phyloP scores from a whole-genome alignment of 345 rosid genomes.

The Gossypium raimondii region DNA sequence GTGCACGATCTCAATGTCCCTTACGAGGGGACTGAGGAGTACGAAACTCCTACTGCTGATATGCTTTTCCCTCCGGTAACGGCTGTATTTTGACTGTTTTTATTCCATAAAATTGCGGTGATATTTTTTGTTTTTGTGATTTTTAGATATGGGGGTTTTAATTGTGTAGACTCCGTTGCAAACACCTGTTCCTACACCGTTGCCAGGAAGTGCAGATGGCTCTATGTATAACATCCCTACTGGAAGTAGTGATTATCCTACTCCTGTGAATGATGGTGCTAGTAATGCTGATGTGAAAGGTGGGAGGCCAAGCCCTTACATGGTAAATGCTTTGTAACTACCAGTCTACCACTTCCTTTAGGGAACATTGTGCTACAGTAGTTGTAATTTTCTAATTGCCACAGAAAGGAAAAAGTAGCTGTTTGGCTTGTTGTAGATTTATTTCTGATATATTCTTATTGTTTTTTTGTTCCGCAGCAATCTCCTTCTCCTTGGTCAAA shows the following conservation, averaged over 20 bases:
- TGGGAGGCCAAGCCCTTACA: slow-evolving; percentile 77
- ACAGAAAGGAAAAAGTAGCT: neutral
- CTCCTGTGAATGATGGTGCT: slow-evolving; percentile 65
- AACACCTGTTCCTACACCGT: slow-evolving; percentile 76
- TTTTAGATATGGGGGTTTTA: slow-evolving; percentile 17
- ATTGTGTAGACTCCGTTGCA: slow-evolving; percentile 76
- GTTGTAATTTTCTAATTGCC: neutral
- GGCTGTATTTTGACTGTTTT: slow-evolving; percentile 8
- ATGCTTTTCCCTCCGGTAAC: slow-evolving; percentile 88
- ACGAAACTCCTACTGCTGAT: slow-evolving; percentile 96
- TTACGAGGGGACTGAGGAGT: slow-evolving; percentile 88
- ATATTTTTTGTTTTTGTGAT: slow-evolving; percentile 11
- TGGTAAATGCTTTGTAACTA: slow-evolving; percentile 40
- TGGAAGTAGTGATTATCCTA: slow-evolving; percentile 78
- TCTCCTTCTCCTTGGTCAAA: slow-evolving; percentile 88
- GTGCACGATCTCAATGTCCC: slow-evolving; percentile 97
- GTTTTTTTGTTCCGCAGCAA: slow-evolving; percentile 43
- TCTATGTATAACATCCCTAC: slow-evolving; percentile 88
- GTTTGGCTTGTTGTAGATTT: slow-evolving; percentile 1
- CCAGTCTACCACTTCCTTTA: neutral
- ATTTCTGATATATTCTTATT: slow-evolving; percentile 3
- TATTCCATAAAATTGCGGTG: slow-evolving; percentile 2
- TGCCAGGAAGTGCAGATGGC: slow-evolving; percentile 71
- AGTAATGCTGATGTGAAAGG: slow-evolving; percentile 54
- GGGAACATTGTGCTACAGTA: neutral